A percentile compares a stretch with the other conserved stretches of the same genome.
Evolutionary conservation across 1,139 yeast species (phyloP).

Genomic region (Ogataea hybrid): DNA sequence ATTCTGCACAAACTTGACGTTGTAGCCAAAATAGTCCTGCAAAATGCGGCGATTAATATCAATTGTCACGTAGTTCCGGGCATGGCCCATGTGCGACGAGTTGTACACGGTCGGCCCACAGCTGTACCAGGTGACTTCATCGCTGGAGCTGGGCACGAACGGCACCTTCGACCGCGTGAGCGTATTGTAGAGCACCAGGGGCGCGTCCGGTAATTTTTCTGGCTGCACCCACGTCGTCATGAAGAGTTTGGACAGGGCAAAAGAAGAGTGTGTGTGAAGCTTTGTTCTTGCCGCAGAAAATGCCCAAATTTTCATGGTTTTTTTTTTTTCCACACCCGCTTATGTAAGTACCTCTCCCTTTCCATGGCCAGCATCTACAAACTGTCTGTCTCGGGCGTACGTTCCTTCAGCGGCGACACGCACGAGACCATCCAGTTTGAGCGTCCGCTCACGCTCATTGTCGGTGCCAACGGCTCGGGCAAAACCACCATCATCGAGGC

Average conservation of each 20-base stretch:
- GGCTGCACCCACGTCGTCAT: constrained; percentile 31
- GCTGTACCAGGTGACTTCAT: constrained; percentile 87
- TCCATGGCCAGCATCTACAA: constrained; percentile 68
- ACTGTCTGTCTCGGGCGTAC: constrained; percentile 83
- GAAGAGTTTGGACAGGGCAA: constrained; percentile 5
- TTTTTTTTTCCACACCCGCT: constrained; percentile 4
- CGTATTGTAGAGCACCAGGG: constrained; percentile 64
- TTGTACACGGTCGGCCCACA: constrained; percentile 99
- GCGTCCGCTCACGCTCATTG: constrained; percentile 86
- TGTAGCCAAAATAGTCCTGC: constrained; percentile 88
- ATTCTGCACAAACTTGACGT: constrained; percentile 84
- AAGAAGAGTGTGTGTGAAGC: not conserved
- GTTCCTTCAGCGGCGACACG: constrained; percentile 83
- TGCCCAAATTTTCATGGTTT: constrained; percentile 9
- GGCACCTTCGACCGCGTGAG: constrained; percentile 78
- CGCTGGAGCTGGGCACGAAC: constrained; percentile 61
- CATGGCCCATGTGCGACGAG: constrained; percentile 99
- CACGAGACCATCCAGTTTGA: constrained; percentile 89
- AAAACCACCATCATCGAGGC: constrained; percentile 97
- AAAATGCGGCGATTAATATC: constrained; percentile 89
- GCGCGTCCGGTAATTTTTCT: constrained; percentile 18
- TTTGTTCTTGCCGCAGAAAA: constrained; percentile 2
- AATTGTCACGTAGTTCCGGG: constrained; percentile 91
- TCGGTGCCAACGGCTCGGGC: constrained; percentile 98
- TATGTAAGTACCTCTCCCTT: constrained; percentile 4